phyloP scores from a whole-genome alignment of 2,329 filamentous ascomycete species.

The Xylariaceae sp. region DNA sequence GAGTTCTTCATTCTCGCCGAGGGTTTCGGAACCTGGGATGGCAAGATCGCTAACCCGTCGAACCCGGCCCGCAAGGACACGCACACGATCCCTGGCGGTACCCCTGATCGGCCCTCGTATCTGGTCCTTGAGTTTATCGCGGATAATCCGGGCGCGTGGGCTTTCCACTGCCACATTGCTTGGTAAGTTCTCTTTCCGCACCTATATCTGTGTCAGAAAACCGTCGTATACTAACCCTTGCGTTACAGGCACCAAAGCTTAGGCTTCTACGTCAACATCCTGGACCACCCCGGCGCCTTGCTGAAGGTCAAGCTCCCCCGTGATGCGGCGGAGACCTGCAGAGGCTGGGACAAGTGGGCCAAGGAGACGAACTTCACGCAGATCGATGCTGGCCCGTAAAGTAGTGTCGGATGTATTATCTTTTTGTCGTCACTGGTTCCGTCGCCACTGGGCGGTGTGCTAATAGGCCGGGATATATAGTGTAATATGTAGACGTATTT shows the following conservation, averaged over 20 bases:
- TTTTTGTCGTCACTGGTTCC: too few species aligned
- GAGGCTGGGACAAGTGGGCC: not conserved
- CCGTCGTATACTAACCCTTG: not conserved
- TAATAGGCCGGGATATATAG: too few species aligned
- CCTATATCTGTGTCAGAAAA: not conserved
- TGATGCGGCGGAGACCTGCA: not conserved
- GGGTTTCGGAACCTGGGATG: conserved; percentile 15
- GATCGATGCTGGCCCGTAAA: too few species aligned
- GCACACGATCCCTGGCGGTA: not conserved
- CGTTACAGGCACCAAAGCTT: conserved; percentile 23
- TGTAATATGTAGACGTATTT: too few species aligned
- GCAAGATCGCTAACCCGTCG: conserved; percentile 27
- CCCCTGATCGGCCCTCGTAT: not conserved
- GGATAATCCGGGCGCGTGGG: not conserved
- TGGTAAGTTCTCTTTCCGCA: not conserved
- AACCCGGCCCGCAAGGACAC: conserved; percentile 31
- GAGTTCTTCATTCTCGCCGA: not conserved
- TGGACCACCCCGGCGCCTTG: not conserved
- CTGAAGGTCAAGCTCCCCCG: not conserved
- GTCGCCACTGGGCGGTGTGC: too few species aligned
- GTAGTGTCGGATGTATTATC: too few species aligned
- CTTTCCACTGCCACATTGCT: not conserved
- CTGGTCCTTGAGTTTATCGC: not conserved
- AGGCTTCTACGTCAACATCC: not conserved
- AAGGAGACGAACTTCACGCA: too few species aligned